phyloP scores from a whole-genome alignment of 176 grass and related monocot species.

The Stipa capillata region DNA sequence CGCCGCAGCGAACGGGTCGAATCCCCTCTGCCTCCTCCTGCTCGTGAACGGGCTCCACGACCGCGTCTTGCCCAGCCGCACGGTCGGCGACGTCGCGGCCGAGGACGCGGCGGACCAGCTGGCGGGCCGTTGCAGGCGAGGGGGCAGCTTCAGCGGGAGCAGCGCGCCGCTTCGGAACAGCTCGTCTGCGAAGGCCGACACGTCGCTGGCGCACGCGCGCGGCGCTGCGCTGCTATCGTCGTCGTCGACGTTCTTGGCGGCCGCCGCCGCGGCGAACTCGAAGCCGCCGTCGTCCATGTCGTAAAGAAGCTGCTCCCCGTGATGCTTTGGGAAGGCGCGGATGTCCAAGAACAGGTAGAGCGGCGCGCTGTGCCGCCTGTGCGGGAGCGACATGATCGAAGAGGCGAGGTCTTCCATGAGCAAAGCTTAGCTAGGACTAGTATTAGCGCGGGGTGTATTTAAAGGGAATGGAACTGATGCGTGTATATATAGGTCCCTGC shows the following conservation, averaged over 20 bases:
- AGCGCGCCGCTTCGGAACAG: constrained; percentile 19
- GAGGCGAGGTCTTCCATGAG: constrained; percentile 30
- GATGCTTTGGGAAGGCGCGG: not conserved
- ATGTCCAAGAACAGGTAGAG: constrained; percentile 32
- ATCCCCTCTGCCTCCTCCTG: not conserved
- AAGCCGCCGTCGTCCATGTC: not conserved
- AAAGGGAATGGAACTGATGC: not conserved
- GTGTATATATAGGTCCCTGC: not conserved
- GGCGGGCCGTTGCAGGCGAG: constrained; percentile 9
- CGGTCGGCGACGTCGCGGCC: constrained; percentile 22
- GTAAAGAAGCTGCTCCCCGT: not conserved
- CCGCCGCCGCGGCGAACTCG: constrained; percentile 3
- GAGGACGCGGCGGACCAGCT: constrained; percentile 4
- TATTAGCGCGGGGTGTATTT: not conserved
- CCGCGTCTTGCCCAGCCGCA: not conserved
- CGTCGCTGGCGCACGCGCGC: constrained; percentile 22
- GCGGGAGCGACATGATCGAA: constrained; percentile 2
- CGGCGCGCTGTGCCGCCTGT: constrained; percentile 41
- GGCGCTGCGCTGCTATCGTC: not conserved
- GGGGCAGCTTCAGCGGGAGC: constrained; percentile 24
- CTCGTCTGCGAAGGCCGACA: constrained; percentile 29
- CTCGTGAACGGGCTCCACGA: not conserved
- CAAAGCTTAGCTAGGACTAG: not conserved
- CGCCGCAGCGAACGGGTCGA: constrained; percentile 40
- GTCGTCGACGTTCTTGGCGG: not conserved